A percentile compares a stretch with the other conserved stretches of the same genome.
Conservation (phyloP, 352 stramenopile genomes). For the Thraustochytrium sp. region DNA sequence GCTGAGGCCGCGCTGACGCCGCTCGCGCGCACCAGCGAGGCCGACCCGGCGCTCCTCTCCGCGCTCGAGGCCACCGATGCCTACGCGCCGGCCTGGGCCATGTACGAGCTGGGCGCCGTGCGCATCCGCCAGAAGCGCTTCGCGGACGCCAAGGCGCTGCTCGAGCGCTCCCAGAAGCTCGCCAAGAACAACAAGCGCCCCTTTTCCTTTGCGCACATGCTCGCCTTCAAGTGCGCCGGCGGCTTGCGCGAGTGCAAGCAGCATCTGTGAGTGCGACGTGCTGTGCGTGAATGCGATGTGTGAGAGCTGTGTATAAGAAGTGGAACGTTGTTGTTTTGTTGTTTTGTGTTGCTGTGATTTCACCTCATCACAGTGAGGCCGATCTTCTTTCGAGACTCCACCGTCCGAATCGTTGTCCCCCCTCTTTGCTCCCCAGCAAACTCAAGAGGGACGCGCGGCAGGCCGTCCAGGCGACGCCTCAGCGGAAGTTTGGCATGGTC, state of each 20-base stretch:
- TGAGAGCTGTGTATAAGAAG: too few relatives aligned
- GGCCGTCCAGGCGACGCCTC: too few relatives aligned
- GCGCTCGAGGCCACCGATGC: neutral
- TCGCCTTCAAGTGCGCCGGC: constrained; percentile 5
- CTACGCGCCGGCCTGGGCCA: neutral
- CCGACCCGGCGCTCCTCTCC: neutral
- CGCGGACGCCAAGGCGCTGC: neutral
- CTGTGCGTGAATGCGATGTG: too few relatives aligned
- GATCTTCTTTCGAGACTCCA: too few relatives aligned
- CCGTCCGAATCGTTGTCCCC: too few relatives aligned
- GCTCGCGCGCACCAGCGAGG: neutral
- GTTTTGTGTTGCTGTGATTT: too few relatives aligned
- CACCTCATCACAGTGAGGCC: too few relatives aligned
- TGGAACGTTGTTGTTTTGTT: too few relatives aligned
- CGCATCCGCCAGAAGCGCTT: neutral
- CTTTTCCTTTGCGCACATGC: constrained; percentile 7
- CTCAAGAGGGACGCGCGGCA: too few relatives aligned
- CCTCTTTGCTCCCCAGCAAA: too few relatives aligned
- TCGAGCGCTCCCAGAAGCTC: neutral
- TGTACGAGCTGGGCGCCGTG: neutral
- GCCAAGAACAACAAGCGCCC: neutral
- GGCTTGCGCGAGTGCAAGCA: neutral
- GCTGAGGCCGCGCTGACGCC: neutral
- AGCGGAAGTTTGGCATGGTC: too few relatives aligned
- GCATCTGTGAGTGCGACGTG: too few relatives aligned